phyloP scores from a whole-genome alignment of 371 early-diverging fungal species.

The Choanephora cucurbitarum region DNA sequence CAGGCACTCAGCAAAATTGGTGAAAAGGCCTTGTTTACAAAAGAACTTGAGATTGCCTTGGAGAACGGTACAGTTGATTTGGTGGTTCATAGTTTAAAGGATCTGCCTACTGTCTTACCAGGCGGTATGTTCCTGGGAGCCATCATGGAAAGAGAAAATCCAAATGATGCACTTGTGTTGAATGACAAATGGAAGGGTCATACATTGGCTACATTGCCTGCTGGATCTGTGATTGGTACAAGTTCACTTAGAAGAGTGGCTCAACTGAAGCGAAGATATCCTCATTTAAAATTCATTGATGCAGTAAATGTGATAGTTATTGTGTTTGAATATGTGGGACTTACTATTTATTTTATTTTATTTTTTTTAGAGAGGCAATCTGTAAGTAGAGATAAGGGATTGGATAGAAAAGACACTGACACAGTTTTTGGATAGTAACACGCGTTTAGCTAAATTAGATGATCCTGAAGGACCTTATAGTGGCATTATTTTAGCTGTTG shows the following conservation, averaged over 20 bases:
- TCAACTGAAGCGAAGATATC: conserved; percentile 81
- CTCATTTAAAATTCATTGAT: conserved; percentile 78
- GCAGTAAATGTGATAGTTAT: no score
- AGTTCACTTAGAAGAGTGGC: conserved; percentile 90
- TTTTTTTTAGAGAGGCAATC: conserved; percentile 41
- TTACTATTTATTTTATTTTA: conserved; percentile 9
- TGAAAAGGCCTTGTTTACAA: conserved; percentile 91
- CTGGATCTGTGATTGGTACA: conserved; percentile 87
- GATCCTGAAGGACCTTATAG: conserved; percentile 70
- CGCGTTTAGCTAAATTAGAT: conserved; percentile 90
- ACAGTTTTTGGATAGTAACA: conserved; percentile 64
- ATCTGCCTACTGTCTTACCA: conserved; percentile 90
- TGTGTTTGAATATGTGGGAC: no score
- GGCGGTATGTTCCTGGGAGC: conserved; percentile 85
- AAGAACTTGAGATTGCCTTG: conserved; percentile 89
- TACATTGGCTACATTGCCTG: conserved; percentile 67
- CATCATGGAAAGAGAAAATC: conserved; percentile 83
- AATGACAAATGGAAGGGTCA: conserved; percentile 31
- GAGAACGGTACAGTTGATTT: conserved; percentile 75
- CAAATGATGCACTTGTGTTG: conserved; percentile 85
- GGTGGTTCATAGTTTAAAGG: conserved; percentile 95
- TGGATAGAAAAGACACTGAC: neutral
- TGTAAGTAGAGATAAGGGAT: conserved; percentile 25
- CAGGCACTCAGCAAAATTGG: conserved; percentile 91
- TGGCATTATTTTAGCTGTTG: conserved; percentile 88